These are phyloP conservation scores for Xylariaceae sp. DNA, from an alignment of 2,329 filamentous ascomycete genomes.

Conservation along the genomic window DNA sequence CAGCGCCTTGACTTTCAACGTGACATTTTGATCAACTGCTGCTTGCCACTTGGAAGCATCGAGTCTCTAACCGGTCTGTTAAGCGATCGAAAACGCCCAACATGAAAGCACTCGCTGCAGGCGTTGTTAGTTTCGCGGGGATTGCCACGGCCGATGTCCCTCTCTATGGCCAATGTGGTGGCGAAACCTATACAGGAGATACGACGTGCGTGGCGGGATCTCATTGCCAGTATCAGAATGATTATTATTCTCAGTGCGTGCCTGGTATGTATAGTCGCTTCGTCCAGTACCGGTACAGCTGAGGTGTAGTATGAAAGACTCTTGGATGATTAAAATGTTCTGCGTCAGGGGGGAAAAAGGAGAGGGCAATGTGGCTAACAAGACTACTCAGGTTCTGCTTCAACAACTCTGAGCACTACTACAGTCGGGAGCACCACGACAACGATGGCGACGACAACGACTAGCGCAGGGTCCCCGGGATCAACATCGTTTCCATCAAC, in stretches of 20 bases:
- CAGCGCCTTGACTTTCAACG: not conserved
- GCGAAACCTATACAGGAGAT: slow-evolving; percentile 31
- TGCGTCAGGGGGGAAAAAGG: not conserved
- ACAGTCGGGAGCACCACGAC: slow-evolving; percentile 13
- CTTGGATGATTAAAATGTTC: not conserved
- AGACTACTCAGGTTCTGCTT: slow-evolving; percentile 2
- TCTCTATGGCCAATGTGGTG: slow-evolving; percentile 37
- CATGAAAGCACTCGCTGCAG: slow-evolving; percentile 27
- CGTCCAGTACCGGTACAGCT: not conserved
- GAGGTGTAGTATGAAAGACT: not conserved
- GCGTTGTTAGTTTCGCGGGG: slow-evolving; percentile 23
- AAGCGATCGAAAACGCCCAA: not conserved
- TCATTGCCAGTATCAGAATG: slow-evolving; percentile 32
- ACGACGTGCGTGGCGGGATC: slow-evolving; percentile 32
- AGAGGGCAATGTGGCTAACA: slow-evolving; percentile 5
- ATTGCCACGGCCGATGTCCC: slow-evolving; percentile 24
- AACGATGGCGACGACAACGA: slow-evolving; percentile 1
- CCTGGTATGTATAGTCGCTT: slow-evolving; percentile 19
- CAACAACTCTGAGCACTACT: slow-evolving; percentile 16
- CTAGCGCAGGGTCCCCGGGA: not conserved
- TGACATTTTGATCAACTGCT: not conserved
- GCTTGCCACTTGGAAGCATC: not conserved
- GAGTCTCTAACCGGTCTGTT: not conserved
- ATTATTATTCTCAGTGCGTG: slow-evolving; percentile 38
- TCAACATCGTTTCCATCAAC: slow-evolving; percentile 14